phyloP scores from a whole-genome alignment of 73 alveolate genomes.

The Paraurostyla sp. region DNA sequence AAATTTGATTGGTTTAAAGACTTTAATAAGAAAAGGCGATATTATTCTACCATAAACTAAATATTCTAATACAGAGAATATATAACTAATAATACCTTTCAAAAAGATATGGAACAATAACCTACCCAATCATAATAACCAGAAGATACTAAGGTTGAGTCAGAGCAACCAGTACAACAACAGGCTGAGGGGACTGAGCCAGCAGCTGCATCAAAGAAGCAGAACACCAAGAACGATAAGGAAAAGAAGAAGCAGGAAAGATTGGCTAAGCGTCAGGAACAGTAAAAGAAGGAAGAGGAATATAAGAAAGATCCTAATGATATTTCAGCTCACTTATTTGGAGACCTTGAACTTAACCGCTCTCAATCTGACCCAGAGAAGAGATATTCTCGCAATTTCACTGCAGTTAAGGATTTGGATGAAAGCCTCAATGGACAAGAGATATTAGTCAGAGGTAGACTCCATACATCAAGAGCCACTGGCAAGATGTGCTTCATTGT shows the following conservation, averaged over 20 bases:
- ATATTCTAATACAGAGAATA: not conserved
- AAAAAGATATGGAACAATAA: constrained; percentile 47
- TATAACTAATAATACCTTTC: constrained; percentile 29
- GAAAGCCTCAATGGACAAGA: constrained; percentile 79
- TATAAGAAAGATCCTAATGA: constrained; percentile 73
- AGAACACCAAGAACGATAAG: constrained; percentile 35
- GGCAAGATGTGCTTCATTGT: constrained; percentile 96
- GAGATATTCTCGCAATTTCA: constrained; percentile 42
- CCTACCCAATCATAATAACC: not conserved
- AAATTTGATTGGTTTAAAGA: not conserved
- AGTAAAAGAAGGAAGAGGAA: constrained; percentile 69
- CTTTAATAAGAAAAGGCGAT: not conserved
- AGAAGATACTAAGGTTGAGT: not conserved
- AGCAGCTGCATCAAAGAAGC: not conserved
- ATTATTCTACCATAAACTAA: not conserved
- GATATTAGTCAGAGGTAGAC: constrained; percentile 91
- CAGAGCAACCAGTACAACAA: not conserved
- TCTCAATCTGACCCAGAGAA: constrained; percentile 61
- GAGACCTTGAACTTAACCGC: constrained; percentile 61
- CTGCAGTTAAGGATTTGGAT: constrained; percentile 62
- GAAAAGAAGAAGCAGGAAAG: constrained; percentile 73
- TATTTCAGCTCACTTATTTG: constrained; percentile 68
- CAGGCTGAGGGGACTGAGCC: not conserved
- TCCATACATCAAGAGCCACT: constrained; percentile 92
- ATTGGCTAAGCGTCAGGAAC: constrained; percentile 52